Evolutionary conservation across 257 asterid genomes (phyloP).

Genomic region (Solanum appendiculatum): DNA sequence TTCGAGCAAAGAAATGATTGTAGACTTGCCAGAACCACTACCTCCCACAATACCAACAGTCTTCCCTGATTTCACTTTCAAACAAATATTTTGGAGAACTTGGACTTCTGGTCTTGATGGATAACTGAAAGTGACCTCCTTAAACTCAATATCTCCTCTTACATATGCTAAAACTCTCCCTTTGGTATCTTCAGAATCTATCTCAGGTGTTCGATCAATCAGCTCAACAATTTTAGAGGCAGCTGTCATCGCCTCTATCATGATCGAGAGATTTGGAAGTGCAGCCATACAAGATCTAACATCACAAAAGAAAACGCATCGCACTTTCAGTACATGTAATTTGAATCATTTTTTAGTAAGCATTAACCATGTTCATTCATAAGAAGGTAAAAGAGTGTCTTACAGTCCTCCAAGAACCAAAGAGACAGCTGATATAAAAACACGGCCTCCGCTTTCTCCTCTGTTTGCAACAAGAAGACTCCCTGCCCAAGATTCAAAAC

Average conservation of each 20-base stretch:
- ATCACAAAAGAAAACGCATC: neutral
- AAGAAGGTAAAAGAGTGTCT: neutral
- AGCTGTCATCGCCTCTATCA: conserved; percentile 17
- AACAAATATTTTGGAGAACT: conserved; percentile 40
- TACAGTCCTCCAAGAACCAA: conserved; percentile 17
- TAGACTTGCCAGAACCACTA: conserved; percentile 73
- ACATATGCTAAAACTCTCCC: conserved; percentile 25
- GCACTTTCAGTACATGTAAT: neutral
- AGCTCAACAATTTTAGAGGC: conserved; percentile 3
- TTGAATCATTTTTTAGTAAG: neutral
- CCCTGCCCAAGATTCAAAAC: conserved; percentile 16
- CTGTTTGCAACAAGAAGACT: conserved; percentile 13
- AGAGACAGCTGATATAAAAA: conserved; percentile 10
- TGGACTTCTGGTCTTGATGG: conserved; percentile 40
- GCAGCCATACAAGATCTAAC: neutral
- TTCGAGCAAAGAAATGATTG: conserved; percentile 45
- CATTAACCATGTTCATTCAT: neutral
- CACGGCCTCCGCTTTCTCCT: conserved; percentile 8
- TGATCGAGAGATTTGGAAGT: conserved; percentile 4
- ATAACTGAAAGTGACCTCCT: conserved; percentile 41
- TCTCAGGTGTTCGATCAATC: conserved; percentile 11
- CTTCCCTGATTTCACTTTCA: conserved; percentile 42
- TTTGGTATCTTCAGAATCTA: conserved; percentile 12
- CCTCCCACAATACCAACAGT: conserved; percentile 54
- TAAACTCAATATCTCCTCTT: conserved; percentile 38